A percentile compares a stretch with the other conserved stretches of the same genome.
phyloP scores from a whole-genome alignment of 2,329 filamentous ascomycete species.

The Xylaria sp. region DNA sequence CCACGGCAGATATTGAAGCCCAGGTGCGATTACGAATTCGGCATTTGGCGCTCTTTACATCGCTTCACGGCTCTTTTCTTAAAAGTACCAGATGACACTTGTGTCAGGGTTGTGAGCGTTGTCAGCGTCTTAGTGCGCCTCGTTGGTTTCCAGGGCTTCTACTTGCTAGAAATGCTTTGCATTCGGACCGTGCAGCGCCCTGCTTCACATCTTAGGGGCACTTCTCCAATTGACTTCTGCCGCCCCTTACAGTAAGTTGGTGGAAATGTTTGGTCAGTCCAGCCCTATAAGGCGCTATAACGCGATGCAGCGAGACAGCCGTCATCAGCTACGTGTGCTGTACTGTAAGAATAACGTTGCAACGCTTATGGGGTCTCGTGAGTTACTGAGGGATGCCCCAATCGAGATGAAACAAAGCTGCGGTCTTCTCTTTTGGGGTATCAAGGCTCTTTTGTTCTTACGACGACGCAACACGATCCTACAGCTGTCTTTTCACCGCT shows the following conservation, averaged over 20 bases:
- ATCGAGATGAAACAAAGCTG: conserved; percentile 18
- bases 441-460: conserved; percentile 19
- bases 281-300: conserved; percentile 19
- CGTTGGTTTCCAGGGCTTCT: too few relatives aligned
- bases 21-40: not conserved
- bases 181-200: too few relatives aligned
- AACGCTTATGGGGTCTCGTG: conserved; percentile 8
- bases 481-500: conserved; percentile 24
- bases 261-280: not conserved
- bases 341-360: conserved; percentile 1
- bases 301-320: conserved; percentile 4
- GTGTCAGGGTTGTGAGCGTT: too few relatives aligned
- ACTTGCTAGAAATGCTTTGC: too few relatives aligned
- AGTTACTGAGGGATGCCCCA: conserved; percentile 2
- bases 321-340: not conserved
- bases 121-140: too few relatives aligned
- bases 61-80: conserved; percentile 18
- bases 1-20: not conserved
- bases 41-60: not conserved
- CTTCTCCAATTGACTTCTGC: too few relatives aligned
- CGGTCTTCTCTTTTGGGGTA: conserved; percentile 18
- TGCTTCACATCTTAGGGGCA: too few relatives aligned
- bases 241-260: not conserved
- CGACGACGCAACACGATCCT: conserved; percentile 15
- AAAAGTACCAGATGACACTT: not conserved